Evolutionary conservation across 306 rosid genomes (phyloP), one percentile per base, ranked within the genome.

Genomic region (Inga oerstediana): DNA sequence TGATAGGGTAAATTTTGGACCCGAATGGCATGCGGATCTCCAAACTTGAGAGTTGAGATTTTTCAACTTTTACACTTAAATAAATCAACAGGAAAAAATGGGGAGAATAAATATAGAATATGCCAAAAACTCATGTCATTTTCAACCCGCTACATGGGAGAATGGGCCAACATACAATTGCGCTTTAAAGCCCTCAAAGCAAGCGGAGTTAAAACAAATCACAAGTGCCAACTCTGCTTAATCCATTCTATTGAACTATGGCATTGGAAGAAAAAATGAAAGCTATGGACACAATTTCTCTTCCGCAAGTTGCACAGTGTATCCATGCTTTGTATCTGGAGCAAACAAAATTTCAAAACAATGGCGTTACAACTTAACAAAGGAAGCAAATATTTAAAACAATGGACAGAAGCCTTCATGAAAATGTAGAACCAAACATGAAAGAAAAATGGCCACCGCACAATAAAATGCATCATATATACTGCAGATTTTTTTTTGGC

Each of bases 291-390:
- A 91, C 16, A 87, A 84, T 75, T 90, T 91, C 69, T 94, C 93
- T 85, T 88, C 97, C 37, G 82, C 89, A 79, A 88, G 93, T 85
- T 88, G 89, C 93, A 90, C 88, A 81, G 87, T 86, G 89, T 86
- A 90, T 88, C 88, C 93, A 82, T 85, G 97, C 93, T 93, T 87
- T 77, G 91, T 87, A 80, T 88, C 98, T 93, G 95, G 72, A 81
- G 84, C 7, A 88, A 80, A 84, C 75, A 85, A 89, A 86, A 78
- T 75, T 80, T 79, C 69, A 82, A 84, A 71, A 74, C 49, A 70
- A 39, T 79, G 74, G 84, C 62, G 65, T 68, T 64, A 51, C 86
- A 84, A 52, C 64, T 43, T 80, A 17, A 16, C 75, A 37, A 20
- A 30, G 30, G 17, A 37, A 13, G 74, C 10, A 39, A 49, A 72